phyloP scores from a whole-genome alignment of 192 early-diverging fungal species.

The Pecoramyces ruminantium region DNA sequence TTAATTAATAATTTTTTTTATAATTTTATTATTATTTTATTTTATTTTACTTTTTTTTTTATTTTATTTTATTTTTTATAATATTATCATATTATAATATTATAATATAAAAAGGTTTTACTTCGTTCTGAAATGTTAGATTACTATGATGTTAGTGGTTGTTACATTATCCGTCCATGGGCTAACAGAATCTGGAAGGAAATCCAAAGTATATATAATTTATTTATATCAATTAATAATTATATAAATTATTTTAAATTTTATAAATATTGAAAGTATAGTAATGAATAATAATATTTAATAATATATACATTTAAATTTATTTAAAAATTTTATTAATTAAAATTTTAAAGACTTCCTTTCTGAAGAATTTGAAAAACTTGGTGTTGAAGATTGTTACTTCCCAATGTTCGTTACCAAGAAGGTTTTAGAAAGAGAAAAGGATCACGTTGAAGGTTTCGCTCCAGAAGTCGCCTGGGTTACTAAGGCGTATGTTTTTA shows the following conservation, averaged over 20 bases:
- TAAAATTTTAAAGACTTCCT: slow-evolving; percentile 15
- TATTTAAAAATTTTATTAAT: not conserved
- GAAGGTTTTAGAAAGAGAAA: slow-evolving; percentile 77
- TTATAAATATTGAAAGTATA: too few relatives aligned
- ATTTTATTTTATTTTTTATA: too few relatives aligned
- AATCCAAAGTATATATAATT: slow-evolving; percentile 53
- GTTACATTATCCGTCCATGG: slow-evolving; percentile 94
- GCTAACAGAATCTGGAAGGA: slow-evolving; percentile 94
- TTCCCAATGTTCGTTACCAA: slow-evolving; percentile 99
- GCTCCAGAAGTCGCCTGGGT: slow-evolving; percentile 99
- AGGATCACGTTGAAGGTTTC: slow-evolving; percentile 99
- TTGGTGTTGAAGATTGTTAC: slow-evolving; percentile 93
- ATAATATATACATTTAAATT: too few relatives aligned
- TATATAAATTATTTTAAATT: not conserved
- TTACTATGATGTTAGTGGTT: slow-evolving; percentile 96
- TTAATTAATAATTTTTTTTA: too few relatives aligned
- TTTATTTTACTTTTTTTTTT: too few relatives aligned
- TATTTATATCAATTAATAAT: not conserved
- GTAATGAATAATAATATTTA: too few relatives aligned
- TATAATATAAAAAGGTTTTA: slow-evolving; percentile 32
- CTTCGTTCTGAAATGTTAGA: slow-evolving; percentile 91
- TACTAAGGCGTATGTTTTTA: slow-evolving; percentile 67
- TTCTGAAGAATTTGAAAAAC: slow-evolving; percentile 67
- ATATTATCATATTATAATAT: not conserved
- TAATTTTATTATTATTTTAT: too few relatives aligned